These are phyloP conservation scores for Stemphylium beticola DNA, from an alignment of 2,329 filamentous ascomycete genomes.

Conservation along the genomic window DNA sequence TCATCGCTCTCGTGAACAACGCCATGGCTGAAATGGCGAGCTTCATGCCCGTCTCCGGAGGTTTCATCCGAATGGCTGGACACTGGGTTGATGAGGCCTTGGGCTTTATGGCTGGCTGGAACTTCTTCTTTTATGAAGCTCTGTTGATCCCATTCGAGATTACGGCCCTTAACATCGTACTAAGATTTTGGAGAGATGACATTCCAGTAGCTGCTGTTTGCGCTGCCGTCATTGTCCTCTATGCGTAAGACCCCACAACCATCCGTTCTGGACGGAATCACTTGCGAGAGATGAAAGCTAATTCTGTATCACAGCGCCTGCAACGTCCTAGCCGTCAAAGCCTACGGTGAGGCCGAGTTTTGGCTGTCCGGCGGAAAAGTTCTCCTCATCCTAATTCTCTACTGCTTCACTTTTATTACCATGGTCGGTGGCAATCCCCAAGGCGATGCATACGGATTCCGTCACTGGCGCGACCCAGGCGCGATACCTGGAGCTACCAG, in stretches of 20 bases:
- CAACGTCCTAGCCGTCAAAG: slow-evolving; percentile 55
- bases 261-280: not conserved
- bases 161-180: slow-evolving; percentile 50
- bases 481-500: slow-evolving; percentile 34
- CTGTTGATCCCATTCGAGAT: slow-evolving; percentile 61
- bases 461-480: slow-evolving; percentile 52
- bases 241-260: slow-evolving; percentile 42
- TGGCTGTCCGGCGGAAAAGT: slow-evolving; percentile 56
- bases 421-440: slow-evolving; percentile 55
- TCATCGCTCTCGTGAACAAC: slow-evolving; percentile 69
- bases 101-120: slow-evolving; percentile 65
- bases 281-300: slow-evolving; percentile 12
- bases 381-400: slow-evolving; percentile 54
- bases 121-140: slow-evolving; percentile 60
- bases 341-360: slow-evolving; percentile 55
- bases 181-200: slow-evolving; percentile 54
- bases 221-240: slow-evolving; percentile 51
- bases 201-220: slow-evolving; percentile 52
- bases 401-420: slow-evolving; percentile 56
- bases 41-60: slow-evolving; percentile 67
- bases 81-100: slow-evolving; percentile 69
- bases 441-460: slow-evolving; percentile 52
- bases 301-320: slow-evolving; percentile 47
- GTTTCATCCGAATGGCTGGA: slow-evolving; percentile 69
- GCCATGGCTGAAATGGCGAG: slow-evolving; percentile 69